Conservation (phyloP, 192 early-diverging fungal genomes). For the Spizellomyces sp. region DNA sequence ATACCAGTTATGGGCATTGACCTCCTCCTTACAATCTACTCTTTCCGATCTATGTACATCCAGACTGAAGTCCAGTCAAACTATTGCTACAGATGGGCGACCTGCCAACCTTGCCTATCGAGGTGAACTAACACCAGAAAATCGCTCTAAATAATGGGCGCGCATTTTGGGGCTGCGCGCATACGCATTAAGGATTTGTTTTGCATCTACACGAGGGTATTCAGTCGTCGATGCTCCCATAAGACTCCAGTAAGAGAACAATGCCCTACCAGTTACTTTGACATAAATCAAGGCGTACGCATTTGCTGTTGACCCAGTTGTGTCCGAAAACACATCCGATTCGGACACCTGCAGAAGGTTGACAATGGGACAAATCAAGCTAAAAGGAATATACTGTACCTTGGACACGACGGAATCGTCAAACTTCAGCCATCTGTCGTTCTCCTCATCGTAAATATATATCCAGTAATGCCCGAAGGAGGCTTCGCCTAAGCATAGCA, state of each 20-base stretch:
- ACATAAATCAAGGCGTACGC: constrained; percentile 43
- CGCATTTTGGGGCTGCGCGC: no score
- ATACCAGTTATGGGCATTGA: background rate
- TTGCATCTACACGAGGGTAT: no score
- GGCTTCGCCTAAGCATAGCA: constrained; percentile 32
- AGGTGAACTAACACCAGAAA: no score
- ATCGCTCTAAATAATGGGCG: no score
- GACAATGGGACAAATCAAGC: background rate
- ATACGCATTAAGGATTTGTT: no score
- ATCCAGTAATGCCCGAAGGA: constrained; percentile 48
- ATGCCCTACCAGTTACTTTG: background rate
- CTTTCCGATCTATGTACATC: background rate
- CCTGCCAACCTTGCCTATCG: no score
- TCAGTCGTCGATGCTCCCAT: no score
- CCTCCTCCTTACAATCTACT: no score
- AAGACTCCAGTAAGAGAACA: no score
- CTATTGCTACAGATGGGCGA: no score
- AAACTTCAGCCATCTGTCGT: constrained; percentile 42
- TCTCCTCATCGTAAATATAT: constrained; percentile 33
- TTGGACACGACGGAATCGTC: constrained; percentile 39
- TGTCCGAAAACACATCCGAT: constrained; percentile 38
- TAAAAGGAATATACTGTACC: constrained; percentile 10
- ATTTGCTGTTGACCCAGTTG: constrained; percentile 31
- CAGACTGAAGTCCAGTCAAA: no score
- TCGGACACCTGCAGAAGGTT: constrained; percentile 23